phyloP scores from a whole-genome alignment of 345 rosid genomes.

The Viola odorata region DNA sequence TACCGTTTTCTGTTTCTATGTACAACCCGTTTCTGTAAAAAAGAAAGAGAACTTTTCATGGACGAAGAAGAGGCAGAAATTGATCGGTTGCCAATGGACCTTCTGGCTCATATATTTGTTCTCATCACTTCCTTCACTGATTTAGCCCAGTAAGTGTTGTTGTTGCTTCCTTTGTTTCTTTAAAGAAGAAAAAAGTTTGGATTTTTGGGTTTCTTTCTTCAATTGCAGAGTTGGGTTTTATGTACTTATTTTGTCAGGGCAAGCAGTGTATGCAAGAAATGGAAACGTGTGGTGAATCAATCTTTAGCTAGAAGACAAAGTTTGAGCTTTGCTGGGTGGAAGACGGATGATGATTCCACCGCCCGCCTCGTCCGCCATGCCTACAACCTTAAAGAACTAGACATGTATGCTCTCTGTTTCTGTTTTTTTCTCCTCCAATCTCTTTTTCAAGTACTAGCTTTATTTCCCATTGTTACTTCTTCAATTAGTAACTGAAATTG shows the following conservation, averaged over 20 bases:
- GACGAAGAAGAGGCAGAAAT: slow-evolving; percentile 52
- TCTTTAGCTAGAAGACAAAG: slow-evolving; percentile 57
- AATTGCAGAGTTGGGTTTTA: no score
- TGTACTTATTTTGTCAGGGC: slow-evolving; percentile 35
- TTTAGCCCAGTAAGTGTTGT: slow-evolving; percentile 60
- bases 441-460: neutral
- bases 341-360: slow-evolving; percentile 79
- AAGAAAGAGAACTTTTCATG: slow-evolving; percentile 10
- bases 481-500: slow-evolving; percentile 2
- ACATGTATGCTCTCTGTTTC: slow-evolving; percentile 42
- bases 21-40: neutral
- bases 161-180: no score
- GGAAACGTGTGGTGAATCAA: slow-evolving; percentile 82
- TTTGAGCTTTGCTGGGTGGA: slow-evolving; percentile 75
- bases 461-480: neutral
- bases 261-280: slow-evolving; percentile 76
- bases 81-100: slow-evolving; percentile 68
- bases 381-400: slow-evolving; percentile 77
- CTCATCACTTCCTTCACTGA: slow-evolving; percentile 67
- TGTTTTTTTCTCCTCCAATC: neutral
- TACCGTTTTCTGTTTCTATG: neutral
- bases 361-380: slow-evolving; percentile 67
- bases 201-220: neutral
- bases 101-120: slow-evolving; percentile 63
- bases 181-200: no score